phyloP scores from a whole-genome alignment of 768 basidiomycete species.

The Vishniacozyma victoriae region DNA sequence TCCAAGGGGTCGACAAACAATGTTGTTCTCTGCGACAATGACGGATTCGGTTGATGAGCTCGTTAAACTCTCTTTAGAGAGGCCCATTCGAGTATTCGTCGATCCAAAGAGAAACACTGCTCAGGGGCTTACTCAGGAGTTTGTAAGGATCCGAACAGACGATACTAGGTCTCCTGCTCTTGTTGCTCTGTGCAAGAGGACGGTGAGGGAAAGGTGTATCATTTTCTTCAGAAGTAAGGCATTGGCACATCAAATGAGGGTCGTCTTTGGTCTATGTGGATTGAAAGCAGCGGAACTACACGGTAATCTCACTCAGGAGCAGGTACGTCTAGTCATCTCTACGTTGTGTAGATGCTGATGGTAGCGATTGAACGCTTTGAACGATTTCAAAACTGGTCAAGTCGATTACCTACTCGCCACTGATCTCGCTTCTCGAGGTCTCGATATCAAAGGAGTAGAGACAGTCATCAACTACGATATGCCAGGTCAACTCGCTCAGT shows the following conservation, averaged over 20 bases:
- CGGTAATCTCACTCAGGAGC: conserved; percentile 92
- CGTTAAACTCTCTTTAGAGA: conserved; percentile 83
- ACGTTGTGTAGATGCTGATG: neutral
- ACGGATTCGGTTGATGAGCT: conserved; percentile 93
- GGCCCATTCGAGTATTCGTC: conserved; percentile 89
- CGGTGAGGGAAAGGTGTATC: conserved; percentile 76
- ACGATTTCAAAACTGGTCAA: conserved; percentile 75
- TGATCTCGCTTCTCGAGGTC: conserved; percentile 86
- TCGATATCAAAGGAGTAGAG: conserved; percentile 96
- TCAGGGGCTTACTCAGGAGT: conserved; percentile 82
- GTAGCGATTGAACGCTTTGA: conserved; percentile 78
- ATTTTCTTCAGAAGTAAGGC: conserved; percentile 96
- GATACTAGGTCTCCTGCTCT: conserved; percentile 45
- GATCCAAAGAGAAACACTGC: conserved; percentile 87
- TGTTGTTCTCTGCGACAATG: conserved; percentile 99
- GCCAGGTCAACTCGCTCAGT: conserved; percentile 86
- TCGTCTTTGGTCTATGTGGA: conserved; percentile 69
- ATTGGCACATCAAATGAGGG: conserved; percentile 91
- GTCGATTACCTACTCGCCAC: conserved; percentile 96
- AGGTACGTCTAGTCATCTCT: conserved; percentile 54
- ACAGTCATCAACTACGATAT: conserved; percentile 99
- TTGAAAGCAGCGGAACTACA: conserved; percentile 89
- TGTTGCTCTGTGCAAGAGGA: conserved; percentile 72
- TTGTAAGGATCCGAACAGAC: conserved; percentile 75
- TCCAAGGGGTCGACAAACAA: conserved; percentile 75